Evolutionary conservation across 345 rosid genomes (phyloP), one percentile per base, ranked within the genome.

Genomic region (Cardamine occulta): DNA sequence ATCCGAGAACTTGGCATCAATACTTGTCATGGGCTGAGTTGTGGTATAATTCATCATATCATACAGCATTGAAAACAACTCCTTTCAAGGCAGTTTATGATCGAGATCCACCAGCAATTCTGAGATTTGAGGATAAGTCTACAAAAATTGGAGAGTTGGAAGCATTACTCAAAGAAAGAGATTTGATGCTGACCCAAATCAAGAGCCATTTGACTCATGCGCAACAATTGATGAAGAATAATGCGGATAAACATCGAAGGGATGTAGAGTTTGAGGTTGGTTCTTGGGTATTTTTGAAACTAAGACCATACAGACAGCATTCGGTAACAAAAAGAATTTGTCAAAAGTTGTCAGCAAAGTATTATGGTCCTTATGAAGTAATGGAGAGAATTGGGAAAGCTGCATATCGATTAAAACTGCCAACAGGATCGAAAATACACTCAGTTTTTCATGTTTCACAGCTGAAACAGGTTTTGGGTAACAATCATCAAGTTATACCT

Each of bases 71-170:
- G 0, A 17, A 48, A 0, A 3, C 24, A 0, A 48, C 53, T 17
- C 53, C 11, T 0, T 48, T 48, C 0, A 18, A 18, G 0, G 53
- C 1, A 8, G 49, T 44, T 0, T 14, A 15, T 15, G 18, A 18
- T 0, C 7, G 18, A 0, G 7, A 15, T 5, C 49, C 53, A 0
- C 53, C 53, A 0, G 0, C 24, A 1, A 0, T 48, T 0, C 0
- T 48, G 0, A 0, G 24, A 0, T 48, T 48, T 18, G 24, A 48
- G 0, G 0, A 0, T 0, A 0, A 19, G 0, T 49, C 13, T 0
- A 48, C 23, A 1, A 17, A 48, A 1, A 48, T 17, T 7, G 52
- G 29, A 0, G 29, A 48, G 1, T 0, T 48, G 9, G 11, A 17
- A 1, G 0, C 19, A 0, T 2, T 47, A 7, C 11, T 17, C 3